Evolutionary conservation across 2,329 filamentous ascomycete genomes (phyloP).

Genomic region (Botrytis hyacinthi): DNA sequence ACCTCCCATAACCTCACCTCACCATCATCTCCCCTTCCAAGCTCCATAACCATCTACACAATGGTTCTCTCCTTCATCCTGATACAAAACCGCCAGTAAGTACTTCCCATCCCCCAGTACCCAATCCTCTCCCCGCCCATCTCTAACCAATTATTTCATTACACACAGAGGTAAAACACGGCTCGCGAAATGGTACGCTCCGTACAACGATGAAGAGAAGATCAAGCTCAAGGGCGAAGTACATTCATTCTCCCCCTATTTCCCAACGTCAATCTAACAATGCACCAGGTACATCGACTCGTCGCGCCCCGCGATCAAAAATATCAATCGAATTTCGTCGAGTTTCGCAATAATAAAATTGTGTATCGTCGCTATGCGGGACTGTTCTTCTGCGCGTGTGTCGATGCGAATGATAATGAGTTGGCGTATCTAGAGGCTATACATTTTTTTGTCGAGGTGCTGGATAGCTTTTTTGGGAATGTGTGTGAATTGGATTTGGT

Average conservation of each 20-base stretch:
- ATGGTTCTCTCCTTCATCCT: conserved; percentile 79
- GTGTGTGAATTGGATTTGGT: conserved; percentile 95
- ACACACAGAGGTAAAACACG: conserved; percentile 88
- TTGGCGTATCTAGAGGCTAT: conserved; percentile 95
- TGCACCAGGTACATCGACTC: conserved; percentile 81
- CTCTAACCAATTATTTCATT: not conserved
- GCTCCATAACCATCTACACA: conserved; percentile 20
- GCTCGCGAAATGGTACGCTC: conserved; percentile 97
- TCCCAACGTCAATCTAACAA: not conserved
- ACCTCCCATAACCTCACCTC: conserved; percentile 8
- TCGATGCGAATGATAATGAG: conserved; percentile 99
- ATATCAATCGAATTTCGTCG: conserved; percentile 99
- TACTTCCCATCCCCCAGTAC: too few relatives aligned
- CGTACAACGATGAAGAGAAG: conserved; percentile 98
- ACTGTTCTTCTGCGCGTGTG: conserved; percentile 98
- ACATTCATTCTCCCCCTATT: conserved; percentile 32
- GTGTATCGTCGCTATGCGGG: conserved; percentile 97
- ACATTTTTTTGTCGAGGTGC: conserved; percentile 98
- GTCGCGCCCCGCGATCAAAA: conserved; percentile 98
- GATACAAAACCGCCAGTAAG: conserved; percentile 84
- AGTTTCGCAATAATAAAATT: conserved; percentile 91
- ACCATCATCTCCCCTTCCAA: not conserved
- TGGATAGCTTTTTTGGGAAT: conserved; percentile 98
- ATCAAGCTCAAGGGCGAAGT: conserved; percentile 98
- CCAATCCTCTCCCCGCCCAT: not conserved